phyloP scores from a whole-genome alignment of 2,329 filamentous ascomycete species.

The Alternaria panax region DNA sequence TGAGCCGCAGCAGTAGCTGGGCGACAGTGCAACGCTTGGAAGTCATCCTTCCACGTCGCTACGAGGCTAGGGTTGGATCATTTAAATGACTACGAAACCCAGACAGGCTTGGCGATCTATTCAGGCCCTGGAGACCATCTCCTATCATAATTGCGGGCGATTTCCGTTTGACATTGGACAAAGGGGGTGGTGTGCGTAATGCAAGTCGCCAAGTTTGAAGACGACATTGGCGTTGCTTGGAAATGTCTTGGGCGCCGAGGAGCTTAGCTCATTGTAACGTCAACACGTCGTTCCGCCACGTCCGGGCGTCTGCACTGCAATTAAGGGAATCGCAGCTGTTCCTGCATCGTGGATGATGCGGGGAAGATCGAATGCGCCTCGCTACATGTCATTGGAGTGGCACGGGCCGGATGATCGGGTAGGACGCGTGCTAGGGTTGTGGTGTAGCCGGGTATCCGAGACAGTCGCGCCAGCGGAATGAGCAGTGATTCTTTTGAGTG shows the following conservation, averaged over 20 bases:
- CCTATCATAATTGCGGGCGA: conserved; percentile 17
- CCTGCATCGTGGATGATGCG: neutral
- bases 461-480: neutral
- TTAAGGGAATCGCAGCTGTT: conserved; percentile 1
- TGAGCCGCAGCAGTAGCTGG: conserved; percentile 26
- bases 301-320: conserved; percentile 3
- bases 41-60: conserved; percentile 9
- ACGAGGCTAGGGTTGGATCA: conserved; percentile 9
- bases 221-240: conserved; percentile 22
- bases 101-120: conserved; percentile 2
- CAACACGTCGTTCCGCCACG: conserved; percentile 6
- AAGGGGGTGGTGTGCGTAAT: conserved; percentile 18
- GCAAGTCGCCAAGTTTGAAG: conserved; percentile 21
- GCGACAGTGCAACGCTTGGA: conserved; percentile 30
- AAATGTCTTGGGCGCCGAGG: conserved; percentile 8
- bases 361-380: conserved; percentile 5
- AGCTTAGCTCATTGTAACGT: neutral
- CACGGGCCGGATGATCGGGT: neutral
- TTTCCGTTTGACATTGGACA: conserved; percentile 3
- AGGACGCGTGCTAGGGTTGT: neutral
- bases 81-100: conserved; percentile 6
- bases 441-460: neutral
- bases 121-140: conserved; percentile 7
- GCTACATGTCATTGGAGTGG: neutral
- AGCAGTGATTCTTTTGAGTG: neutral